A percentile compares a stretch with the other conserved stretches of the same genome.
Conservation (phyloP, 768 basidiomycete genomes). For the Lyophyllum shimeji region DNA sequence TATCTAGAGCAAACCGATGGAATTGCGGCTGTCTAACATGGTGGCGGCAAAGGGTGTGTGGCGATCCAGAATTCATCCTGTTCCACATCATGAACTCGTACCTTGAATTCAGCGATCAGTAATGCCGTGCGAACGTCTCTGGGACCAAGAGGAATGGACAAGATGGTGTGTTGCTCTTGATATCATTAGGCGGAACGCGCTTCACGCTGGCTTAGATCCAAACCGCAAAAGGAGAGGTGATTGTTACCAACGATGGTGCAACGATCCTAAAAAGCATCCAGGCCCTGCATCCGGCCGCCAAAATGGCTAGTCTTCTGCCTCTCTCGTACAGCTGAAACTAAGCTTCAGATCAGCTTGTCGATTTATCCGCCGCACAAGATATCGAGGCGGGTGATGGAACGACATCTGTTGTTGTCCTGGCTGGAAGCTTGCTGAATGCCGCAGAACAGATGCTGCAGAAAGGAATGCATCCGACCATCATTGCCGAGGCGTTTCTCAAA, state of each 20-base stretch:
- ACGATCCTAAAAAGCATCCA: constrained; percentile 96
- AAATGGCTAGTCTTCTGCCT: constrained; percentile 68
- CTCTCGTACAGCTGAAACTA: constrained; percentile 6
- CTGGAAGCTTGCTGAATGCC: constrained; percentile 88
- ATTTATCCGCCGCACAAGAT: constrained; percentile 97
- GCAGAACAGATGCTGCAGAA: constrained; percentile 97
- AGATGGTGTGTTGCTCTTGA: constrained; percentile 69
- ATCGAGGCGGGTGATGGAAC: constrained; percentile 99
- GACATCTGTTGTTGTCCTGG: constrained; percentile 95
- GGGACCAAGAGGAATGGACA: constrained; percentile 98
- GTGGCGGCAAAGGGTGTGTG: constrained; percentile 91
- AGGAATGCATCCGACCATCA: constrained; percentile 96
- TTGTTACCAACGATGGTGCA: constrained; percentile 98
- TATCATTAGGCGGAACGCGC: constrained; percentile 8
- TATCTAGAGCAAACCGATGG: constrained; percentile 92
- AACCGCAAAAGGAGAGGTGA: constrained; percentile 93
- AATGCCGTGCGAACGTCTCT: constrained; percentile 96
- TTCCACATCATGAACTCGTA: not conserved
- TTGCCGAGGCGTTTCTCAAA: constrained; percentile 92
- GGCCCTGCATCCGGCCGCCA: constrained; percentile 95
- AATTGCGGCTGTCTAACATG: constrained; percentile 96
- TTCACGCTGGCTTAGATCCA: constrained; percentile 67
- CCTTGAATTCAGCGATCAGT: constrained; percentile 71
- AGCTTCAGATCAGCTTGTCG: constrained; percentile 70
- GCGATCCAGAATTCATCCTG: not conserved